Percentiles rank a stretch among this genome's conserved stretches.
These are phyloP conservation scores for Phytophthora crassamura DNA, from an alignment of 352 stramenopile genomes.

Conservation along the genomic window DNA sequence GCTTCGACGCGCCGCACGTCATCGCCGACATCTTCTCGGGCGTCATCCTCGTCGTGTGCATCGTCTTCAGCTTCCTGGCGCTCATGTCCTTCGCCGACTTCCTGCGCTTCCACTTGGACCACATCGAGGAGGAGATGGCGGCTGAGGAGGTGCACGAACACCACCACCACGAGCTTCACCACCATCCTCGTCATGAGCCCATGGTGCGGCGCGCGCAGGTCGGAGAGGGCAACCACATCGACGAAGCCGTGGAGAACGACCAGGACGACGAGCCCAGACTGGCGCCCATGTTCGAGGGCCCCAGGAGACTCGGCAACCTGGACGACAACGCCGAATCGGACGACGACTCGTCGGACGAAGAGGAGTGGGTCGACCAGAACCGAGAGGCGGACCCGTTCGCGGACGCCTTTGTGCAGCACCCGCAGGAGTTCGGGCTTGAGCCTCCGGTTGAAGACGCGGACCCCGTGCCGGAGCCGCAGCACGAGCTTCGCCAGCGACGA, in stretches of 20 bases:
- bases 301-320: conserved; percentile 47
- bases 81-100: conserved; percentile 96
- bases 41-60: conserved; percentile 90
- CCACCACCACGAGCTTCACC: conserved; percentile 30
- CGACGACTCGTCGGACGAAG: conserved; percentile 66
- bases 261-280: conserved; percentile 42
- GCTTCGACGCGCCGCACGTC: conserved; percentile 74
- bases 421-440: conserved; percentile 32
- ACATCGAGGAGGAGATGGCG: conserved; percentile 74
- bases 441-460: conserved; percentile 30
- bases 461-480: conserved; percentile 30
- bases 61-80: conserved; percentile 95
- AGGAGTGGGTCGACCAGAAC: conserved; percentile 44
- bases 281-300: conserved; percentile 39
- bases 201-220: conserved; percentile 23
- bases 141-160: conserved; percentile 42
- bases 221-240: conserved; percentile 28
- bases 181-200: conserved; percentile 22
- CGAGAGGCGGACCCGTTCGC: conserved; percentile 41
- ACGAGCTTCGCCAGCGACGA: conserved; percentile 54
- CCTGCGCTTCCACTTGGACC: conserved; percentile 90
- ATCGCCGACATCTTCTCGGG: conserved; percentile 90
- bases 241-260: conserved; percentile 24
- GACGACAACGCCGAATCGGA: conserved; percentile 45
- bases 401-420: conserved; percentile 54